Evolutionary conservation across 768 basidiomycete species (phyloP).

Genomic region (Lactarius pseudohatsudake): DNA sequence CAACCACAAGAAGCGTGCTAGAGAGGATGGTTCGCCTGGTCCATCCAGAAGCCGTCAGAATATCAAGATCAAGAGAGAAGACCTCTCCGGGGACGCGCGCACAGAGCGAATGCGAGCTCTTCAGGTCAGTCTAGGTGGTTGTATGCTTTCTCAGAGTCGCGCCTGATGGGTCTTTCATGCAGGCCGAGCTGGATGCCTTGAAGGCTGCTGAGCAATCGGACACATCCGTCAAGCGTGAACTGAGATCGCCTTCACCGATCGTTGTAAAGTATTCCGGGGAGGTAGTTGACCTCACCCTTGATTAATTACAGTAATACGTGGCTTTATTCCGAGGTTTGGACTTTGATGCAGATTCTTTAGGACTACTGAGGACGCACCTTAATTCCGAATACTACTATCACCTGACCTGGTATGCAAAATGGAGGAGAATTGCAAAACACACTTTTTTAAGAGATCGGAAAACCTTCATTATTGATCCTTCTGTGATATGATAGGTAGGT

Average conservation of each 20-base stretch:
- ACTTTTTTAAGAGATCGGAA: too few relatives aligned
- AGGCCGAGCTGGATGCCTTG: constrained; percentile 16
- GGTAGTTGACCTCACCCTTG: constrained; percentile 20
- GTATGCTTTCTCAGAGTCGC: neutral
- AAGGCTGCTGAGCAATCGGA: neutral
- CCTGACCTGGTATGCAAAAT: too few relatives aligned
- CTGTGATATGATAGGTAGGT: too few relatives aligned
- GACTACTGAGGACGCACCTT: neutral
- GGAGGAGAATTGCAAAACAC: too few relatives aligned
- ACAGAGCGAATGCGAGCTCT: constrained; percentile 15
- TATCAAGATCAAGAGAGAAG: constrained; percentile 3
- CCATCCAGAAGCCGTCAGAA: constrained; percentile 1
- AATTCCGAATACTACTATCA: neutral
- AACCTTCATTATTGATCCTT: too few relatives aligned
- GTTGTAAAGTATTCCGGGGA: constrained; percentile 6
- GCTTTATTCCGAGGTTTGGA: neutral
- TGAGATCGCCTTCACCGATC: constrained; percentile 13
- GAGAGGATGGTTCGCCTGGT: constrained; percentile 3
- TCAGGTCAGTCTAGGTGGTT: constrained; percentile 9
- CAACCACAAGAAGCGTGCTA: constrained; percentile 14
- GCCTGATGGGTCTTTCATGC: neutral
- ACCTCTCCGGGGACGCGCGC: neutral
- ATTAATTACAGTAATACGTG: constrained; percentile 4
- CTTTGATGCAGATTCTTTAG: neutral
- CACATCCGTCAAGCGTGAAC: constrained; percentile 13